Evolutionary conservation across 257 asterid species (phyloP).

Genomic region (Verbascum thapsus): DNA sequence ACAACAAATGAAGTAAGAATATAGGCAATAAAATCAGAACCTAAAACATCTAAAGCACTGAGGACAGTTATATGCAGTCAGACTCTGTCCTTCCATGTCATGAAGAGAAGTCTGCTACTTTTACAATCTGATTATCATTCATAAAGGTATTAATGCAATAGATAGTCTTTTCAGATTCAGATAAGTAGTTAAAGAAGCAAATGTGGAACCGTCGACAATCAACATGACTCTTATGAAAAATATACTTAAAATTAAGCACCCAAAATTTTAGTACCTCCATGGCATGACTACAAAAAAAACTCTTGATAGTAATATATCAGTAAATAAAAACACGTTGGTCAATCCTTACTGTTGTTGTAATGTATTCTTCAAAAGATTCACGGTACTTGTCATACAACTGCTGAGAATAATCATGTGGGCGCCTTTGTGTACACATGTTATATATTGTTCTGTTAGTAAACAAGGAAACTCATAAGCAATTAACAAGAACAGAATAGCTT

Average conservation of each 20-base stretch:
- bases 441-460: constrained; percentile 72
- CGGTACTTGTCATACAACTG: constrained; percentile 87
- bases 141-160: not conserved
- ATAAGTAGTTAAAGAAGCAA: not conserved
- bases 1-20: not conserved
- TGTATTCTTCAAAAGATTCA: constrained; percentile 84
- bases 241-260: constrained; percentile 6
- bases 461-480: constrained; percentile 29
- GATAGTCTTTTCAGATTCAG: constrained; percentile 5
- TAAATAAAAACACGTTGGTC: constrained; percentile 30
- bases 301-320: not conserved
- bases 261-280: not conserved
- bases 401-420: constrained; percentile 97
- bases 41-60: constrained; percentile 1
- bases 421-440: constrained; percentile 98
- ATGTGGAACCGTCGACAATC: not conserved
- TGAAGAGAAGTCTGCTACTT: not conserved
- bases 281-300: constrained; percentile 6
- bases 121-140: too few species aligned
- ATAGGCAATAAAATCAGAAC: constrained; percentile 2
- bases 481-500: not conserved
- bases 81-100: not conserved
- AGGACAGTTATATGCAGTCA: not conserved
- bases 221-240: too few species aligned
- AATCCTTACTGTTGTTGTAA: constrained; percentile 68